A percentile compares a stretch with the other conserved stretches of the same genome.
Conservation (phyloP, 2,329 filamentous ascomycete species). For the Colletotrichum simmondsii region DNA sequence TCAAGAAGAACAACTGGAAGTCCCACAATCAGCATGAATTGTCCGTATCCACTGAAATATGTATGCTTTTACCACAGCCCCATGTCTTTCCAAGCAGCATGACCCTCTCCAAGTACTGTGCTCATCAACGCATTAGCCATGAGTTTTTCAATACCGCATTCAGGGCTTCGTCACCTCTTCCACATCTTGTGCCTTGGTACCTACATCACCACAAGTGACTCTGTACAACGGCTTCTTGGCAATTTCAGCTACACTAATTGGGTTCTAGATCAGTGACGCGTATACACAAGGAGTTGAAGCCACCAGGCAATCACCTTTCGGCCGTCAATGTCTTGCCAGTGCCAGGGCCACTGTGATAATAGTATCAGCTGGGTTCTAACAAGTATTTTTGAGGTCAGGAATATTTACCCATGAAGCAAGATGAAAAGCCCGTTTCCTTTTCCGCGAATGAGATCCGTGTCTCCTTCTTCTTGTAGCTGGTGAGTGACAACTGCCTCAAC, state of each 20-base stretch:
- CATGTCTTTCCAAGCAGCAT: slow-evolving; percentile 45
- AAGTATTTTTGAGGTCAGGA: not conserved
- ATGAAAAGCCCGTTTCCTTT: slow-evolving; percentile 49
- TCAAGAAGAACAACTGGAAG: slow-evolving; percentile 41
- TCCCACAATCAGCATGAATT: slow-evolving; percentile 50
- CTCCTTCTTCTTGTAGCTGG: slow-evolving; percentile 35
- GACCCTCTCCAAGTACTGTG: slow-evolving; percentile 42
- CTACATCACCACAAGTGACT: slow-evolving; percentile 51
- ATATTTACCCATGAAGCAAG: slow-evolving; percentile 42
- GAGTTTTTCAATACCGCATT: too few relatives aligned
- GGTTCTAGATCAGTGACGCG: not conserved
- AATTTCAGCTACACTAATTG: slow-evolving; percentile 45
- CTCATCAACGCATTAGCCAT: not conserved
- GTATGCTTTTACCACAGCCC: slow-evolving; percentile 40
- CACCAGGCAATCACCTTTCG: slow-evolving; percentile 36
- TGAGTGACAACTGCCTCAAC: slow-evolving; percentile 42
- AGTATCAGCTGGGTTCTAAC: not conserved
- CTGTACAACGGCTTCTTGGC: slow-evolving; percentile 47
- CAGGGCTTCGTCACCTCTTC: slow-evolving; percentile 37
- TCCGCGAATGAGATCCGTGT: slow-evolving; percentile 42
- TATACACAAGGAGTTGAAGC: not conserved
- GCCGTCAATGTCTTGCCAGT: slow-evolving; percentile 51
- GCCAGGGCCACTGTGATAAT: slow-evolving; percentile 38
- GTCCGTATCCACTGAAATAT: not conserved
- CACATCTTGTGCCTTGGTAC: slow-evolving; percentile 41